Evolutionary conservation across 2,329 filamentous ascomycete genomes (phyloP).

Genomic region (Orbilia quercus): DNA sequence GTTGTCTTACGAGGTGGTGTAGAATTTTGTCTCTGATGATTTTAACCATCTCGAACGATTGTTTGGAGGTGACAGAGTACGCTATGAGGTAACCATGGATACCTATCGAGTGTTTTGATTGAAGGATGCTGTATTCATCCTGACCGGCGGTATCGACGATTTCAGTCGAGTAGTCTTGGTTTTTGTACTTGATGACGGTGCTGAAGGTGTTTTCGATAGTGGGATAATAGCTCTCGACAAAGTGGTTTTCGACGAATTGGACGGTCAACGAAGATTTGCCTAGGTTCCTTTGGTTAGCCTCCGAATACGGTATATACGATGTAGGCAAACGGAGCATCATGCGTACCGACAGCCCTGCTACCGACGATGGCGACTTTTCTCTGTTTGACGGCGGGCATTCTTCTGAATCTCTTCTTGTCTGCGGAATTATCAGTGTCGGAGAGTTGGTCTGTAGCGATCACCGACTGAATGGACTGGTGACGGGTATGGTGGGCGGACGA

Average conservation of each 20-base stretch:
- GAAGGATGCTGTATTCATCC: slow-evolving; percentile 98
- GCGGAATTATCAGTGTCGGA: slow-evolving; percentile 5
- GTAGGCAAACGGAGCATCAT: slow-evolving; percentile 2
- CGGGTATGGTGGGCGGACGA: slow-evolving; percentile 29
- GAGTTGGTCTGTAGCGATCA: slow-evolving; percentile 15
- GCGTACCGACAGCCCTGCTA: slow-evolving; percentile 86
- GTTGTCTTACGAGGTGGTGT: slow-evolving; percentile 80
- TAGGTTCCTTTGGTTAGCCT: slow-evolving; percentile 63
- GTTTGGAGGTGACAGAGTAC: slow-evolving; percentile 93
- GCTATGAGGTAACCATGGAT: slow-evolving; percentile 99
- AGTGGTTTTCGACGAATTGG: slow-evolving; percentile 96
- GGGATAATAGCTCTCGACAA: slow-evolving; percentile 98
- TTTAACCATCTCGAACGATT: slow-evolving; percentile 96
- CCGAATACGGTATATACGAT: background rate
- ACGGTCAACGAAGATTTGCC: slow-evolving; percentile 98
- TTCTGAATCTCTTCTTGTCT: slow-evolving; percentile 28
- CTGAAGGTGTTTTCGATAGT: slow-evolving; percentile 99
- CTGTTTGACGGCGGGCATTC: slow-evolving; percentile 71
- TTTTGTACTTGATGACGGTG: slow-evolving; percentile 91
- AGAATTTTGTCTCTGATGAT: slow-evolving; percentile 97
- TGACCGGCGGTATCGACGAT: slow-evolving; percentile 98
- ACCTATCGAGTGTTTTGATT: slow-evolving; percentile 98
- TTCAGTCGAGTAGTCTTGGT: slow-evolving; percentile 92
- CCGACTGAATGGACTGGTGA: slow-evolving; percentile 40
- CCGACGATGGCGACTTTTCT: slow-evolving; percentile 96